Conservation (phyloP, 2,329 filamentous ascomycete species). For the Xylariomycetidae sp. region DNA sequence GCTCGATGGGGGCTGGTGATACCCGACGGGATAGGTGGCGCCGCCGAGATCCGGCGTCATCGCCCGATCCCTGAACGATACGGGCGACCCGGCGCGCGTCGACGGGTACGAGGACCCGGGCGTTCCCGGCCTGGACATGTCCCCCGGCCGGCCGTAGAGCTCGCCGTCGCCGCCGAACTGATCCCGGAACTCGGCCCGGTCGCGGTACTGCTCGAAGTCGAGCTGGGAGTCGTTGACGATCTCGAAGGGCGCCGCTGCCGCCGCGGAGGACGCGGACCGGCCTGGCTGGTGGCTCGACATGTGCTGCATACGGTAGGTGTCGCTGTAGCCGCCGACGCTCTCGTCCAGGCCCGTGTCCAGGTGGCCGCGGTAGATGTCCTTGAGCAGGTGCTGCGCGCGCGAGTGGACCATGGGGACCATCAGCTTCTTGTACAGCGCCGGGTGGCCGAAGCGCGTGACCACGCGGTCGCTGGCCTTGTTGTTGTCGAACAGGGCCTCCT, state of each 20-base stretch:
- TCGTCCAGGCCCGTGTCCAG: conserved; percentile 59
- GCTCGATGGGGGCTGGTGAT: not conserved
- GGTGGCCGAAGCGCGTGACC: conserved; percentile 77
- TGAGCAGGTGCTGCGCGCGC: conserved; percentile 77
- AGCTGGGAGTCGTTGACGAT: conserved; percentile 79
- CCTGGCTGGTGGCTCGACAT: conserved; percentile 55
- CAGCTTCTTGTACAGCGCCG: conserved; percentile 82
- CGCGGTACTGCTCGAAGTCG: conserved; percentile 85
- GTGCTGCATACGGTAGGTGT: conserved; percentile 69
- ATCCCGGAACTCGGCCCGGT: conserved; percentile 78
- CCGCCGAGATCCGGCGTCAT: not conserved
- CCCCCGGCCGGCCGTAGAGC: conserved; percentile 53
- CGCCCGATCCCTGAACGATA: conserved; percentile 1
- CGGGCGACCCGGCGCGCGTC: conserved; percentile 5
- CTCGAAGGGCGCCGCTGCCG: conserved; percentile 63
- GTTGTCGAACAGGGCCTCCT: conserved; percentile 41
- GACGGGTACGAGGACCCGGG: conserved; percentile 39
- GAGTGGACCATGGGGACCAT: conserved; percentile 93
- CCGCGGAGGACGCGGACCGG: conserved; percentile 31
- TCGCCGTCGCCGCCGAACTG: conserved; percentile 68
- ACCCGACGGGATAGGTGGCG: not conserved
- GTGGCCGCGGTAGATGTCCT: conserved; percentile 77
- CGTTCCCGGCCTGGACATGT: conserved; percentile 54
- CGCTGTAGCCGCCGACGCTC: conserved; percentile 68
- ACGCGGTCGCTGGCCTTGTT: conserved; percentile 57